Evolutionary conservation across 352 stramenopile genomes (phyloP), one percentile per base, ranked within the genome.

Genomic region (Globisporangium recalcitrans): DNA sequence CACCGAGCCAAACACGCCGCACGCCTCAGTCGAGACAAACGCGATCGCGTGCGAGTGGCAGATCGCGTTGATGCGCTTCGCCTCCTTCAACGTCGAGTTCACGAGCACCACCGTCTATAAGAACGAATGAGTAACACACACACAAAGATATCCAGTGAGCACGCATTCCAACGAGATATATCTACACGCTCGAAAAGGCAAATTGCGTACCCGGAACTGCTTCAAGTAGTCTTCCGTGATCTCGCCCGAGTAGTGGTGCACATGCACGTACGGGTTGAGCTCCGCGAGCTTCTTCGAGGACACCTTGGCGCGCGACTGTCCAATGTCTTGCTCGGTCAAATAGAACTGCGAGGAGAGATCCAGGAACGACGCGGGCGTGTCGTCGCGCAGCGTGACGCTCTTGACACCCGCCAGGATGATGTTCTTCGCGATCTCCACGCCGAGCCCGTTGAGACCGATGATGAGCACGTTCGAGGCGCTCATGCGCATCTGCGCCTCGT

Each of bases 361-460:
- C 44, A 96, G 83, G 21, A 60, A 86, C 31, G 67, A 94, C 27
- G 88, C 76, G 8, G 82, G 80, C 14, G 80, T 70, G 32, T 97
- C 85, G 80, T 99, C 97, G 48, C 95, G 90, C n/a, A 99, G 68
- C 14, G 91, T 98, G 49, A 99, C 90, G 63, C 78, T 95, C 71
- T 97, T 97, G 27, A 97, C 91, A 38, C 97, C 97, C 0, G 96
- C 96, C 11, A 99, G 76, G 67, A 99, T 98, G 42, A 99, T 95
- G 74, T 99, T 99, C 80, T 99, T 99, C 40, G 96, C 97, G 32
- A 99, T 91, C 75, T 99, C 97, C 11, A 98, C 94, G 40, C 96
- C 97, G 6, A 99, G 78, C 0, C 97, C 97, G 49, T 97, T 96
- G 27, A 97, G 73, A 1, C 97, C 97, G 58, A 98, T 71, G 64